These are phyloP conservation scores for Metschnikowia lochheadii DNA, from an alignment of 805 yeast species.

Conservation along the genomic window DNA sequence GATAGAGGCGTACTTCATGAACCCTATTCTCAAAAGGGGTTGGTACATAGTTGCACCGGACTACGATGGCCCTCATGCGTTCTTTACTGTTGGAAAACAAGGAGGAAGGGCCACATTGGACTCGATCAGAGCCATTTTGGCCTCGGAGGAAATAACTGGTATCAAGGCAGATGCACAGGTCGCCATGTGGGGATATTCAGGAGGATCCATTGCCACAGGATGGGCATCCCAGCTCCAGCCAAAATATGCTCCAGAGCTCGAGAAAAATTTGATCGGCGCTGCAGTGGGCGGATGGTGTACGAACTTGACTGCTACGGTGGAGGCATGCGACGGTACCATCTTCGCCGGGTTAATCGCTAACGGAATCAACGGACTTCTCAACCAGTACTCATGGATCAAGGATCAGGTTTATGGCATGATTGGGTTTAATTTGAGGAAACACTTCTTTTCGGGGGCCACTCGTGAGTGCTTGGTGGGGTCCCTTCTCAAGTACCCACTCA, in stretches of 20 bases:
- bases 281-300: conserved; percentile 36
- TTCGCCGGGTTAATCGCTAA: conserved; percentile 29
- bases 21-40: conserved; percentile 21
- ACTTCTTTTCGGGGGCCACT: background rate
- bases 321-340: conserved; percentile 21
- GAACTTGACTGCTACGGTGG: conserved; percentile 28
- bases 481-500: background rate
- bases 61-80: conserved; percentile 31
- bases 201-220: conserved; percentile 34
- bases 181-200: conserved; percentile 36
- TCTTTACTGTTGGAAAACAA: conserved; percentile 29
- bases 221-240: conserved; percentile 41
- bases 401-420: background rate
- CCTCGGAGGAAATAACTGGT: conserved; percentile 17
- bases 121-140: conserved; percentile 26
- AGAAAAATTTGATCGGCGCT: conserved; percentile 23
- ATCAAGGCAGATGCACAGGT: conserved; percentile 20
- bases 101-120: conserved; percentile 30
- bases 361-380: conserved; percentile 28
- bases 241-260: conserved; percentile 31
- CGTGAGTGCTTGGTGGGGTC: background rate
- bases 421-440: background rate
- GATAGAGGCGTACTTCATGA: conserved; percentile 14
- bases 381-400: conserved; percentile 27
- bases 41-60: conserved; percentile 33